These are phyloP conservation scores for Cochliopodium minus DNA, from an alignment of 208 protist species.

Conservation along the genomic window DNA sequence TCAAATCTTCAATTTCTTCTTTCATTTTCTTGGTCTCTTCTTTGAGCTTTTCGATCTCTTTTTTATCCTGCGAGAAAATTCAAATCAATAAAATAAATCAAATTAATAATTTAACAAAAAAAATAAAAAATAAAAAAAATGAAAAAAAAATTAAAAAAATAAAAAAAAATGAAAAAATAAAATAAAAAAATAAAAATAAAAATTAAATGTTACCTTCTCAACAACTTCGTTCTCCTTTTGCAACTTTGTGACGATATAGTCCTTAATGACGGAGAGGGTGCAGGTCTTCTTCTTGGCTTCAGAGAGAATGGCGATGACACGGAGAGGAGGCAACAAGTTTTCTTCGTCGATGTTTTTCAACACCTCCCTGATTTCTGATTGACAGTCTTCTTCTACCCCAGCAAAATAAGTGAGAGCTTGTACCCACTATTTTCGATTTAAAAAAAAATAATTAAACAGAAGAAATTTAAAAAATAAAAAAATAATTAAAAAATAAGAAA, in stretches of 20 bases:
- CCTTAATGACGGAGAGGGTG: constrained; percentile 51
- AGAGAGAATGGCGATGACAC: constrained; percentile 64
- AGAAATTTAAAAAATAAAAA: too few relatives aligned
- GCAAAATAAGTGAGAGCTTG: constrained; percentile 61
- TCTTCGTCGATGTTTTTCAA: constrained; percentile 53
- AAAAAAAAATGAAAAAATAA: too few relatives aligned
- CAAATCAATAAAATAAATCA: too few relatives aligned
- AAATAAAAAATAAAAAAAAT: too few relatives aligned
- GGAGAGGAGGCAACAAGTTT: constrained; percentile 62
- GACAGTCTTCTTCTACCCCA: constrained; percentile 16
- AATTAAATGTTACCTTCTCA: too few relatives aligned
- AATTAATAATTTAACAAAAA: too few relatives aligned
- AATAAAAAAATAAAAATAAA: too few relatives aligned
- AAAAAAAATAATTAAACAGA: too few relatives aligned
- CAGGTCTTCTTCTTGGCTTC: constrained; percentile 22
- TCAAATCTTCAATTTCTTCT: constrained; percentile 12
- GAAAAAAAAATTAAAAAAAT: too few relatives aligned
- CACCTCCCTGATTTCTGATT: constrained; percentile 34
- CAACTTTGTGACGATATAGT: constrained; percentile 52
- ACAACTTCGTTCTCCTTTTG: constrained; percentile 21
- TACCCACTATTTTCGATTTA: too few relatives aligned
- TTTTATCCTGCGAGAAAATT: constrained; percentile 2
- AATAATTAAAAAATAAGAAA: too few relatives aligned
- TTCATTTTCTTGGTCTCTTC: constrained; percentile 8
- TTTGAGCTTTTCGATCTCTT: constrained; percentile 9